Percentiles rank a stretch among this genome's conserved stretches.
phyloP scores from a whole-genome alignment of 345 rosid species.

The Atalantia buxifolia region DNA sequence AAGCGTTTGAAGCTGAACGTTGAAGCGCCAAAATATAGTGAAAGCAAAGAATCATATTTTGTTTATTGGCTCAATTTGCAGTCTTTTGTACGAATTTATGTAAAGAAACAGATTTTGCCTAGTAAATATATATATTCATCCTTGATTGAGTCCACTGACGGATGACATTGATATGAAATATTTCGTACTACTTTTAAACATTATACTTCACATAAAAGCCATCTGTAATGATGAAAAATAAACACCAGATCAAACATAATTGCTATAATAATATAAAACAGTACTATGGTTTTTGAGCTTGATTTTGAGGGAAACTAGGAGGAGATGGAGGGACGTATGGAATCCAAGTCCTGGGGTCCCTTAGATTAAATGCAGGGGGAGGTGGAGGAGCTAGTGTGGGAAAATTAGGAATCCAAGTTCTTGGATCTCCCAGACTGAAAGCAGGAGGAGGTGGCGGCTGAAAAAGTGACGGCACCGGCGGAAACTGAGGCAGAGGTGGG shows the following conservation, averaged over 20 bases:
- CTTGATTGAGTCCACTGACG: neutral
- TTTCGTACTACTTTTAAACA: neutral
- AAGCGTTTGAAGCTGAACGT: neutral
- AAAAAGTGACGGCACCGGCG: constrained; percentile 19
- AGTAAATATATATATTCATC: neutral
- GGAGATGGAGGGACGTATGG: constrained; percentile 39
- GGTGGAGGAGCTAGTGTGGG: constrained; percentile 42
- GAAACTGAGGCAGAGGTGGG: constrained; percentile 11
- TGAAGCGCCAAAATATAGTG: neutral
- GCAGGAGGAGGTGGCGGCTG: constrained; percentile 36
- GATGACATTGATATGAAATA: neutral
- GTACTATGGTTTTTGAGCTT: constrained; percentile 19
- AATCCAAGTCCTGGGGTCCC: constrained; percentile 45
- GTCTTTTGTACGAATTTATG: neutral
- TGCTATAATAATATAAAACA: neutral
- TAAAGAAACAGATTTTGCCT: neutral
- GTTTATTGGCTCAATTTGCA: neutral
- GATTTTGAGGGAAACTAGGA: constrained; percentile 17
- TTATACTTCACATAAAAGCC: neutral
- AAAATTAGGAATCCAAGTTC: constrained; percentile 45
- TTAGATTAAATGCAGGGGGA: constrained; percentile 26
- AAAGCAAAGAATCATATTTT: neutral
- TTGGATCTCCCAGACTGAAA: constrained; percentile 34
- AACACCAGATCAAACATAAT: neutral
- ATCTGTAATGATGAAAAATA: neutral